These are phyloP conservation scores for Kwoniella pini DNA, from an alignment of 768 basidiomycete genomes.

Conservation along the genomic window DNA sequence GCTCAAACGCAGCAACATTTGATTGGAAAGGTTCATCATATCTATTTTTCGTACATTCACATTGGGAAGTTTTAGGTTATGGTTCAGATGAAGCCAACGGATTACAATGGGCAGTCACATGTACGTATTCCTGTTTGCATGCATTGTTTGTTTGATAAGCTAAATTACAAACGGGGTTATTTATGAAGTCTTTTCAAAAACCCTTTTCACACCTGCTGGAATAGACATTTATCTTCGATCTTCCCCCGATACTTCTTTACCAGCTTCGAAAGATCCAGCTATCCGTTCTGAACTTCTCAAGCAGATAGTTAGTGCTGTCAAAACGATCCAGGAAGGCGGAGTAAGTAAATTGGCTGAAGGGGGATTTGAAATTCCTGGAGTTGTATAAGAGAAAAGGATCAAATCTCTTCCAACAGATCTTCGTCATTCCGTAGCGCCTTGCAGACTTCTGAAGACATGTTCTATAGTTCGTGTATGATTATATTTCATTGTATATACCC, in stretches of 20 bases:
- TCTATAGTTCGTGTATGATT: too few species aligned
- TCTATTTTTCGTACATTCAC: slow-evolving; percentile 55
- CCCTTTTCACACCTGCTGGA: slow-evolving; percentile 59
- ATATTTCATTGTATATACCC: too few species aligned
- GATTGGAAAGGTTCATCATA: slow-evolving; percentile 57
- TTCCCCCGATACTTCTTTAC: slow-evolving; percentile 10
- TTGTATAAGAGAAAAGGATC: slow-evolving; percentile 14
- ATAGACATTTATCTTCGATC: slow-evolving; percentile 57
- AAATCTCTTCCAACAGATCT: not conserved
- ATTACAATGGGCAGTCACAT: slow-evolving; percentile 53
- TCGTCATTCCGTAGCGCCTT: too few species aligned
- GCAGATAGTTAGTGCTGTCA: slow-evolving; percentile 28
- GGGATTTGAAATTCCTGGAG: slow-evolving; percentile 46
- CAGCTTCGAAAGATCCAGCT: slow-evolving; percentile 8
- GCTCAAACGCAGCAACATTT: slow-evolving; percentile 50
- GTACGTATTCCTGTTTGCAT: slow-evolving; percentile 21
- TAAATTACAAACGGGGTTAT: too few species aligned
- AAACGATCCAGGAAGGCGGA: slow-evolving; percentile 14
- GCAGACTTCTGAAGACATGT: too few species aligned
- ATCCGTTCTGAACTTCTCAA: slow-evolving; percentile 20
- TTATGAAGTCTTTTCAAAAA: slow-evolving; percentile 56
- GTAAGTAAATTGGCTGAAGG: slow-evolving; percentile 34
- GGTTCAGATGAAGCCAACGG: slow-evolving; percentile 40
- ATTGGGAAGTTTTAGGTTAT: slow-evolving; percentile 58
- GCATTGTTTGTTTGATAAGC: too few species aligned